A percentile compares a stretch with the other conserved stretches of the same genome.
phyloP scores from a whole-genome alignment of 495 filamentous ascomycete genomes.

The Ramalina peruviana region DNA sequence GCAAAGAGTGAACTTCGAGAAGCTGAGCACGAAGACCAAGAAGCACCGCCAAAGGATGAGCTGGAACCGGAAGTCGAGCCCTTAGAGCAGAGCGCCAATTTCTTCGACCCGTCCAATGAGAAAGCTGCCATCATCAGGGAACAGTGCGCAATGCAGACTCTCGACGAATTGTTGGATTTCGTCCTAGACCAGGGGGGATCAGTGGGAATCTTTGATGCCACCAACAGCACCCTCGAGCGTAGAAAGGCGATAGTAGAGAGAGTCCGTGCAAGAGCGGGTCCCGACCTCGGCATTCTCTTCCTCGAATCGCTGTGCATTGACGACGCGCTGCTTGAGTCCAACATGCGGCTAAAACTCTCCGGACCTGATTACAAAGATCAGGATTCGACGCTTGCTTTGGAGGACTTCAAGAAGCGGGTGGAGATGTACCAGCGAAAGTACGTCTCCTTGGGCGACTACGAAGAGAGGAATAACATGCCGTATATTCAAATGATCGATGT shows the following conservation, averaged over 20 bases:
- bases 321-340: slow-evolving; percentile 70
- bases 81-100: slow-evolving; percentile 75
- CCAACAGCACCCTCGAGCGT: slow-evolving; percentile 83
- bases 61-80: not conserved
- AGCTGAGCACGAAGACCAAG: too few species aligned
- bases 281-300: slow-evolving; percentile 77
- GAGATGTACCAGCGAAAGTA: slow-evolving; percentile 87
- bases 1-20: too few species aligned
- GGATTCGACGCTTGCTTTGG: slow-evolving; percentile 68
- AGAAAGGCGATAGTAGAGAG: slow-evolving; percentile 70
- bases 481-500: slow-evolving; percentile 98
- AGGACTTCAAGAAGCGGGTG: slow-evolving; percentile 89
- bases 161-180: slow-evolving; percentile 84
- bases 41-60: not conserved
- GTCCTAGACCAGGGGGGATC: slow-evolving; percentile 69
- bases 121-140: slow-evolving; percentile 72
- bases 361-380: slow-evolving; percentile 93
- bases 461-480: slow-evolving; percentile 76
- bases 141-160: slow-evolving; percentile 78
- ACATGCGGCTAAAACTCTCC: slow-evolving; percentile 95
- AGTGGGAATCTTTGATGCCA: slow-evolving; percentile 96
- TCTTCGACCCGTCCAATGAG: slow-evolving; percentile 87
- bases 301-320: slow-evolving; percentile 90
- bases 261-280: slow-evolving; percentile 71
- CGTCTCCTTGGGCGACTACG: slow-evolving; percentile 77